These are phyloP conservation scores for Tuber umbilicatum DNA, from an alignment of 495 filamentous ascomycete genomes.

Conservation along the genomic window DNA sequence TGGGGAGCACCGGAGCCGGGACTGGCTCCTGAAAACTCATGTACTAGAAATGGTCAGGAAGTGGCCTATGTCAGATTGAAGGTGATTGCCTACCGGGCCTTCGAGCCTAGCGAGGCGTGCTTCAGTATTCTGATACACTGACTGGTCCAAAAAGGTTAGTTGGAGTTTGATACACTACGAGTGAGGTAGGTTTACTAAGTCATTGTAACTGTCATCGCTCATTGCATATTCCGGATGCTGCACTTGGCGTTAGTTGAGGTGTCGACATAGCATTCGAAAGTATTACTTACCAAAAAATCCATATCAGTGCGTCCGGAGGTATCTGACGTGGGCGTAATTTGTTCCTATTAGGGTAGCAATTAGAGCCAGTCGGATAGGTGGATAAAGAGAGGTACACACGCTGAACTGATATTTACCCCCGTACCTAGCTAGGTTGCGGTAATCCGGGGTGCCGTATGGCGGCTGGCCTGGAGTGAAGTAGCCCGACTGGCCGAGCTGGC, in stretches of 20 bases:
- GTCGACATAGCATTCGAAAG: background rate
- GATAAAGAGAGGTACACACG: slow-evolving; percentile 25
- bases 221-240: slow-evolving; percentile 1
- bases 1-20: slow-evolving; percentile 9
- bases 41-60: background rate
- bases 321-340: background rate
- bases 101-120: background rate
- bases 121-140: background rate
- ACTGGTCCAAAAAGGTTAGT: background rate
- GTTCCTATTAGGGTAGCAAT: background rate
- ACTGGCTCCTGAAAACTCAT: background rate
- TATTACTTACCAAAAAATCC: slow-evolving; percentile 2
- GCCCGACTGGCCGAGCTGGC: slow-evolving; percentile 1
- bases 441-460: slow-evolving; percentile 5
- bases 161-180: background rate
- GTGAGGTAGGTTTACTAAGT: slow-evolving; percentile 4
- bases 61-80: background rate
- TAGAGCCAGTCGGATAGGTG: background rate
- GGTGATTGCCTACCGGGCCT: background rate
- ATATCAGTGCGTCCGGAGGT: background rate
- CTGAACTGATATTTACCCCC: slow-evolving; percentile 30
- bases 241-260: background rate
- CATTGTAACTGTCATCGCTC: background rate
- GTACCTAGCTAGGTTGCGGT: slow-evolving; percentile 8
- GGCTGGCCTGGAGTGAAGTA: slow-evolving; percentile 2